phyloP scores from a whole-genome alignment of 2,329 filamentous ascomycete species.

The Botrytis pseudocinerea region DNA sequence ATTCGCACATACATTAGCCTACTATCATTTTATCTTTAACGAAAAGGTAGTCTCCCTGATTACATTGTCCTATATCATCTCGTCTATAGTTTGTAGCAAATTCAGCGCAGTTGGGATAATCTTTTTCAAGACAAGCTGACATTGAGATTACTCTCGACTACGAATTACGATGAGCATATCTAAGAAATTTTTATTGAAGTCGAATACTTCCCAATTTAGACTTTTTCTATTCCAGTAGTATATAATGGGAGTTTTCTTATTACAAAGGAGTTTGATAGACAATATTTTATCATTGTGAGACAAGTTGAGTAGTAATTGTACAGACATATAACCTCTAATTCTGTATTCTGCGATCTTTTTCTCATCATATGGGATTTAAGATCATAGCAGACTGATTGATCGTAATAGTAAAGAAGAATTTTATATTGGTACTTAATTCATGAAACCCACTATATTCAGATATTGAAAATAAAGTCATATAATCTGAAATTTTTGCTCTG shows the following conservation, averaged over 20 bases:
- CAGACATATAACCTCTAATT: neutral
- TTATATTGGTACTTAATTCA: too few relatives aligned
- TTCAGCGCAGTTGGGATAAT: accelerated
- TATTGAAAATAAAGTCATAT: too few relatives aligned
- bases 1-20: neutral
- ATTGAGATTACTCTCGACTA: neutral
- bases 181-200: neutral
- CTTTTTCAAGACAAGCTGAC: accelerated
- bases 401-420: neutral
- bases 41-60: accelerated
- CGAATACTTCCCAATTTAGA: neutral
- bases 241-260: accelerated
- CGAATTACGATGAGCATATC: neutral
- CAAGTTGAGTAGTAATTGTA: neutral
- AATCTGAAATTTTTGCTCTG: too few relatives aligned
- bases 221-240: accelerated
- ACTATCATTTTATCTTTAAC: neutral
- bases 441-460: too few relatives aligned
- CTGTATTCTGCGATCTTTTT: neutral
- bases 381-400: neutral
- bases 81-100: neutral
- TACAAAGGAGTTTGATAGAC: accelerated
- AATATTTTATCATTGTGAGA: accelerated
- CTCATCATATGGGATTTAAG: accelerated
- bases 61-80: neutral